Evolutionary conservation across 192 early-diverging fungal genomes (phyloP), one percentile per base, ranked within the genome.

Genomic region (Coemansia sp.): DNA sequence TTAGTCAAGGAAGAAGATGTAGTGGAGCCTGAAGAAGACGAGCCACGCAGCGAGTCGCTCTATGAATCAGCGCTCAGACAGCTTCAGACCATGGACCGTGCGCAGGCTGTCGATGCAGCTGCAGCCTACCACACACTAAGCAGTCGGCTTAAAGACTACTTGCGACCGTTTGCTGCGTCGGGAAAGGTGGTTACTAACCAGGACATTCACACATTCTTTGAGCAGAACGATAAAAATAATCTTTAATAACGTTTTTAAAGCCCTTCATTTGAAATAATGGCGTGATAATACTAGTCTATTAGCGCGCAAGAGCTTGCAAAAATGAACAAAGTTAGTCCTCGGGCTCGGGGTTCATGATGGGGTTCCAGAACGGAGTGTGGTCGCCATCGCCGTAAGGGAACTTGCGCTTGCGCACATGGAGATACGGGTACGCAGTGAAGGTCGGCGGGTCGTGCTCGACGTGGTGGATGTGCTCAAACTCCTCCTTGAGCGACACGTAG

Each of bases 21-120:
- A 1, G 86, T 86, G 59, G 90, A 91, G 62, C 92, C 91, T 19
- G 90, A 92, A 52, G 84, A 88, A n/a, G 93, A 97, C 68, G 86
- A 89, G 41, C 68, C 84, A 14, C 74, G 76, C 22, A 81, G 75
- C 47, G 85, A 81, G 57, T 93, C 92, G 0, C 69, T 92, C 4
- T 85, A 91, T 50, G 93, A 94, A 26, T 75, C 84, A 22, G 93
- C 89, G 16, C 85, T 97, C 85, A 83, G 89, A 55, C 78, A 84
- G 60, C 70, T 97, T 27, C 74, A 67, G 23, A 75, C 81, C 39
- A 88, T 93, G 85, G 88, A 93, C 63, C 83, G 88, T 19, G 82
- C 88, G 0, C 71, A 85, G 49, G 89, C 92, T 22, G 83, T 93
- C 63, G 88, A 94, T 48, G 88, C 90, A 22, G 83, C 88, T n/a